These are phyloP conservation scores for Penicillium sp. DNA, from an alignment of 2,329 filamentous ascomycete genomes.

Conservation along the genomic window DNA sequence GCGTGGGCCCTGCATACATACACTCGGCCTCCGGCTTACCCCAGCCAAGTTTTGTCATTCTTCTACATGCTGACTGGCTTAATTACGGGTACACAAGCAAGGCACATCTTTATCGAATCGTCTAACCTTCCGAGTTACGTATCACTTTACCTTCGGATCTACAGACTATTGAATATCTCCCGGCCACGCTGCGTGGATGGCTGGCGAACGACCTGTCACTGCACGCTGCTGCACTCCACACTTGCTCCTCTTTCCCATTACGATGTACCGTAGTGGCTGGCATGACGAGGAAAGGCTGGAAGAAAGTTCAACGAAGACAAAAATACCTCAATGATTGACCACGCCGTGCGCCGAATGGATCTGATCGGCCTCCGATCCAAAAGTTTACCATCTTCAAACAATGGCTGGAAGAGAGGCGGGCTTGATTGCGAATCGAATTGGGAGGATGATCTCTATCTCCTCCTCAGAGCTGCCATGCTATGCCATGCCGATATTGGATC, in stretches of 20 bases:
- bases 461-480: not conserved
- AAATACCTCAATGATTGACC: not conserved
- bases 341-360: not conserved
- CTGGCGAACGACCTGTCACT: conserved; percentile 7
- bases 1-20: not conserved
- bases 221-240: not conserved
- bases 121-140: not conserved
- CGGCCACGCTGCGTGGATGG: conserved; percentile 13
- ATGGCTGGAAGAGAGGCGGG: not conserved
- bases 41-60: not conserved
- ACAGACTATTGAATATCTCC: conserved; percentile 16
- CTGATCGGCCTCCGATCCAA: not conserved
- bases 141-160: not conserved
- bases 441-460: not conserved
- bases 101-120: not conserved
- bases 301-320: not conserved
- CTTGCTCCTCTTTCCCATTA: not conserved
- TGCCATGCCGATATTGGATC: conserved; percentile 7
- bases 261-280: not conserved
- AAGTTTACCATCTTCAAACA: not conserved
- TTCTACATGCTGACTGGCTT: not conserved
- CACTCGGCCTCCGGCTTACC: not conserved
- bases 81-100: not conserved
- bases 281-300: not conserved
- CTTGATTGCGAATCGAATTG: not conserved